Conservation (phyloP, 2,329 filamentous ascomycete species). For the Neobulgaria alba region DNA sequence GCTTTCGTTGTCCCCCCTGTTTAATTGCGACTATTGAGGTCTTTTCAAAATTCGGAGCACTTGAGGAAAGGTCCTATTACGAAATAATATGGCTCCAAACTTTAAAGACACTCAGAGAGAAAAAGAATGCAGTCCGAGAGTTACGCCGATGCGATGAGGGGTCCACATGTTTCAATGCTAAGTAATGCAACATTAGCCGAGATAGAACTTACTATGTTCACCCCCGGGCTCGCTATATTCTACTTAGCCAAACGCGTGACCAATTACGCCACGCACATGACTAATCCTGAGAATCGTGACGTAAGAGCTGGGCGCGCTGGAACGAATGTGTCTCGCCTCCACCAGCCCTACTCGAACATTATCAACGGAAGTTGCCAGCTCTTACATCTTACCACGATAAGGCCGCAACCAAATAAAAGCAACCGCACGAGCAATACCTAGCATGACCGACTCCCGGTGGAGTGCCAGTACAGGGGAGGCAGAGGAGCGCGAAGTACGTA, state of each 20-base stretch:
- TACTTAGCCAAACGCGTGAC: conserved; percentile 1
- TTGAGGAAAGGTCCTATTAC: not conserved
- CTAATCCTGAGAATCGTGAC: too few species aligned
- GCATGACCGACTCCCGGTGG: conserved; percentile 9
- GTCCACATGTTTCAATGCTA: conserved; percentile 1
- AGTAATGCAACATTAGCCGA: not conserved
- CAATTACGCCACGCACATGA: too few species aligned
- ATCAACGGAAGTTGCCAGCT: too few species aligned
- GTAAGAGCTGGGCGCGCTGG: too few species aligned
- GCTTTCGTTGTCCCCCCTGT: not conserved
- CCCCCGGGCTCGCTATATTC: not conserved
- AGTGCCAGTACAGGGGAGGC: conserved; percentile 13
- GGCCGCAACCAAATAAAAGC: conserved; percentile 8
- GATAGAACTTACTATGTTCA: not conserved
- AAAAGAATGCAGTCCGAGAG: conserved; percentile 7
- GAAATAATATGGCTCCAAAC: too few species aligned
- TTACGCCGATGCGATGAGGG: conserved; percentile 6
- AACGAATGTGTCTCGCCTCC: too few species aligned
- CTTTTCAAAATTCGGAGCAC: not conserved
- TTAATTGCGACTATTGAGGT: not conserved
- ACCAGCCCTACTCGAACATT: too few species aligned
- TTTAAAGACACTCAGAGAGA: conserved; percentile 4
- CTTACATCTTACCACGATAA: too few species aligned
- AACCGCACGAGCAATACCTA: conserved; percentile 9
- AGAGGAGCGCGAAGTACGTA: conserved; percentile 11